Base-by-base conservation (phyloP, 257 asterid species). In the Cynanchum wilfordii region DNA sequence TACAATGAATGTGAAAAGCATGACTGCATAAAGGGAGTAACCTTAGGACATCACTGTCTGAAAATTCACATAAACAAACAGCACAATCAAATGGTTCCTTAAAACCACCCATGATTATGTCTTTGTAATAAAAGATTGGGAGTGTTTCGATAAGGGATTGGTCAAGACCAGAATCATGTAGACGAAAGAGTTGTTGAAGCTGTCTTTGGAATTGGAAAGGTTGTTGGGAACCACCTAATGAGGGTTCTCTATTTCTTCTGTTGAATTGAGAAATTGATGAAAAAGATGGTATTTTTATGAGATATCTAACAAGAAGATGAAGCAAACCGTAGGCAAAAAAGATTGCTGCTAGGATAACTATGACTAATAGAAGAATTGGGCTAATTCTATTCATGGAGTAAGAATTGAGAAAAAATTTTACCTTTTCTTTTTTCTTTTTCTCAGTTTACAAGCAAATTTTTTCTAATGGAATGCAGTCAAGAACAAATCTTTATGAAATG, bases 11-110 rank as follows among this genome's bases (percentile, higher is more conserved):
- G 66, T 92, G 98, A 76, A 92, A 92, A 76, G 98, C 98, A 81
- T 92, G 98, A 82, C 96, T 85, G 75, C 98, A 92, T 65, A 67
- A 71, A 0, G 98, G 98, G 22, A 92, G 91, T 81, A 92, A 77
- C 62, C 98, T 87, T 76, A 92, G 59, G 42, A 86, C 89, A 19
- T 90, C 98, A 45, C 78, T 78, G 72, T 84, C 92, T 0, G 87
- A 11, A 63, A 92, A 92, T 76, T 90, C 96, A 64, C 94, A 84
- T 80, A 92, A 86, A 70, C 98, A 92, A 56, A 92, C 96, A 2
- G 96, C 92, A 73, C 98, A 92, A 80, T 92, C 96, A 67, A 88
- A 88, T 22, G 96, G 98, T 81, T 90, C 96, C 51, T 88, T 86
- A 2, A 88, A 82, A 27, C 96, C 93, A 27, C 96, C 93, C 36